A percentile compares a stretch with the other conserved stretches of the same genome.
Conservation (phyloP, 371 early-diverging fungal genomes). For the Coemansia sp. region DNA sequence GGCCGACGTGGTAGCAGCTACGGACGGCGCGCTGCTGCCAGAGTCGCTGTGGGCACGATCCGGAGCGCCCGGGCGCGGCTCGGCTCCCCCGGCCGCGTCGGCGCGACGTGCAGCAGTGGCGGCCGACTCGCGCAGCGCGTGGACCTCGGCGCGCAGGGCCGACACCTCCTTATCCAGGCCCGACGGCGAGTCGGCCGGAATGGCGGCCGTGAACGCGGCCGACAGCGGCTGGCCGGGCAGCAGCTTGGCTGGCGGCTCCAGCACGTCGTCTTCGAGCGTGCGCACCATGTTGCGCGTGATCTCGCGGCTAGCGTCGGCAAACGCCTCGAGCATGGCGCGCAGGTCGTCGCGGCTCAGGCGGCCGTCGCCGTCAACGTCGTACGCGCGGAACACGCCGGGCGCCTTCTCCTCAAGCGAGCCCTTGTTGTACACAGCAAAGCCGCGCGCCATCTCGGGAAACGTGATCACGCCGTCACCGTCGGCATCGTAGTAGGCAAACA, state of each 20-base stretch:
- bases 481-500: conserved; percentile 88
- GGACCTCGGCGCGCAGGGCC: conserved; percentile 34
- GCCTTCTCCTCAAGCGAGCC: conserved; percentile 83
- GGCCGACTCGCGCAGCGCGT: conserved; percentile 20
- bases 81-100: neutral
- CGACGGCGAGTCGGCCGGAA: conserved; percentile 54
- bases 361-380: conserved; percentile 90
- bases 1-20: conserved; percentile 17
- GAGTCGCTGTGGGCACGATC: conserved; percentile 9
- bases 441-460: conserved; percentile 82
- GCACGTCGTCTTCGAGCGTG: conserved; percentile 62
- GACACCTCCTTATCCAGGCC: conserved; percentile 43
- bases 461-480: conserved; percentile 73
- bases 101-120: conserved; percentile 15
- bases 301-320: conserved; percentile 86
- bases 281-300: conserved; percentile 92
- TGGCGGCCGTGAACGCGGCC: conserved; percentile 86
- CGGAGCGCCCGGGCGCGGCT: conserved; percentile 5
- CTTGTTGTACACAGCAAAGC: conserved; percentile 80
- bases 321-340: conserved; percentile 86
- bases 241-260: conserved; percentile 51
- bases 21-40: conserved; percentile 10
- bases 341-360: conserved; percentile 83
- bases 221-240: conserved; percentile 90
- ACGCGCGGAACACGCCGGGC: conserved; percentile 70